Base-by-base conservation (phyloP, 441 rosid genomes). In the Arabidopsis hybrid region DNA sequence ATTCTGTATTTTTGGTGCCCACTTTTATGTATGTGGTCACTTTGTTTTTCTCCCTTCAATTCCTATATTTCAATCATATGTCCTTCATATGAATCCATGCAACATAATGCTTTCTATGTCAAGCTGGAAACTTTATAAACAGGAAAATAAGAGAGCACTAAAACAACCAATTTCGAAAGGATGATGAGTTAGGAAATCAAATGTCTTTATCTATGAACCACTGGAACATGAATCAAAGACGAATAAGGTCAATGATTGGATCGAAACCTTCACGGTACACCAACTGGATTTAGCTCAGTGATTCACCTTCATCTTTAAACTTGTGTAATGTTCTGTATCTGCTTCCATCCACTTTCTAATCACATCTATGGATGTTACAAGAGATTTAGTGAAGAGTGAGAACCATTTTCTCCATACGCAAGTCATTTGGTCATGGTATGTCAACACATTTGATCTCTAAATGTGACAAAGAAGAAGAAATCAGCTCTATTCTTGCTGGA, bases 1-100 rank as follows among this genome's bases (percentile, higher is more conserved):
- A 61, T 32, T 62, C 16, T 62, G 55, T 62, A 58, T 16, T 35
- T 45, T 53, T 53, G 5, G 11, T 50, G 31, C 4, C 55, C 13
- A 50, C 6, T 3, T 3, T 18, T 16, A 16, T 16, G 10, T 49
- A 49, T 49, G 53, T 49, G 12, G 53, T 49, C 26, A 49, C 3
- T 49, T 17, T 49, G 47, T 49, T 52, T 52, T 2, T 6, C 14
- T 52, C 34, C 57, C 34, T 52, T 50, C 29, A 17, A 50, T 50
- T 50, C 10, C 11, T 26, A 47, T 7, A 14, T 47, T 16, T 16
- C 26, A 47, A 7, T 47, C 5, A 40, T 4, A 16, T 17, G 52
- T 46, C 52, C 18, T 47, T 10, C 10, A 2, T 47, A 17, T 53
- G 36, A 17, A 49, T 53, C 36, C 3, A 7, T 53, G 4, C 36